Base-by-base conservation (phyloP, 306 rosid species). In the Coriaria nepalensis region DNA sequence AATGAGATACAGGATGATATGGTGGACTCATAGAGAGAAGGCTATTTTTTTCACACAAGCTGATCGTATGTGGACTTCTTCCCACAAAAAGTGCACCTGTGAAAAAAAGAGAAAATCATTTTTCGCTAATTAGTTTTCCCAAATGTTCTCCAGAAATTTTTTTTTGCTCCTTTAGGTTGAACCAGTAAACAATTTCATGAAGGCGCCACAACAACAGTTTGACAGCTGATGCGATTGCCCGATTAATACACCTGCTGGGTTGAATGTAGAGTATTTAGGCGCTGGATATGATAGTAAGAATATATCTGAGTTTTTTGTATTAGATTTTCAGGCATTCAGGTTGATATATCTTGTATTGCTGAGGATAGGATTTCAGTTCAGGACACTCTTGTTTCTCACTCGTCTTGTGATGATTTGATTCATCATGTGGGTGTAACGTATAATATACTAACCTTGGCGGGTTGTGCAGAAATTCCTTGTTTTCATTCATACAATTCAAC, bases 1-100 rank as follows among this genome's bases (percentile, higher is more conserved):
- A 92, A 75, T 45, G 98, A 92, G 70, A 74, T 92, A 68, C 98
- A 85, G 67, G 98, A 92, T 5, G 96, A 92, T 64, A 92, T 92
- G 95, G 76, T 77, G 68, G 98, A 92, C 69, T 82, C 96, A 10
- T 90, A 66, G 65, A 64, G 64, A 53, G 2, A 20, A 43, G 60
- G 60, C 62, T 73, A 61, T 50, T 40, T 41, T 33, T 13, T 35
- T 15, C 40, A 43, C 45, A 54, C 70, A 39, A 62, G 66, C 67
- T 59, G 41, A 60, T 44, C 61, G 45, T 56, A 8, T 65, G 81
- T 65, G 81, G 64, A 53, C 65, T 62, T 63, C 73, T 59, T 46
- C 55, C 66, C 63, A 45, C 32, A 66, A 56, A 49, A 66, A 62
- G 60, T 40, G 53, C 52, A 53, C 52, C 63, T 35, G 68, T 67